Conservation (phyloP, 495 filamentous ascomycete species). For the Penicillium crystallinum region DNA sequence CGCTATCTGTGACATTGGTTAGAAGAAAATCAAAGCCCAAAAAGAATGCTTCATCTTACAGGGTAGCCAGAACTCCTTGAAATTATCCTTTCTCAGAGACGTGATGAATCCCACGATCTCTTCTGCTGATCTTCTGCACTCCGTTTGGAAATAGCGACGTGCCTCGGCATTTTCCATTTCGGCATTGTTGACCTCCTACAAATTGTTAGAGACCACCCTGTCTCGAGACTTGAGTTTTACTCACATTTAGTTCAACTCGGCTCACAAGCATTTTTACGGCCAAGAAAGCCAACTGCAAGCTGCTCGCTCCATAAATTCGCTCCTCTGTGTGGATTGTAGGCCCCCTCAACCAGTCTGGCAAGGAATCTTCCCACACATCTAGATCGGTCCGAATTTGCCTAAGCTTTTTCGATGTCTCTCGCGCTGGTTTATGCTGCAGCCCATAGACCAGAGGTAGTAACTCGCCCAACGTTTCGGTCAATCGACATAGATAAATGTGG, state of each 20-base stretch:
- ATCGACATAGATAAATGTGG: slow-evolving; percentile 46
- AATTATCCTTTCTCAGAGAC: slow-evolving; percentile 39
- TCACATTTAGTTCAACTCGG: slow-evolving; percentile 46
- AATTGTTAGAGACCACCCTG: slow-evolving; percentile 2
- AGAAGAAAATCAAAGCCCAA: slow-evolving; percentile 6
- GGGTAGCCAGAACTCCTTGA: slow-evolving; percentile 47
- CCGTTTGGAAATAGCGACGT: slow-evolving; percentile 46
- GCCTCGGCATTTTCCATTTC: slow-evolving; percentile 41
- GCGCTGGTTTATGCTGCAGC: slow-evolving; percentile 35
- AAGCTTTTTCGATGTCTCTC: slow-evolving; percentile 39
- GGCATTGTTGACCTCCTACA: slow-evolving; percentile 40
- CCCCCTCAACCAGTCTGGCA: slow-evolving; percentile 39
- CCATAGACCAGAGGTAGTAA: slow-evolving; percentile 48
- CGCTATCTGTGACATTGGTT: slow-evolving; percentile 34
- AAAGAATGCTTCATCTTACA: slow-evolving; percentile 23
- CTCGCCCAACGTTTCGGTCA: slow-evolving; percentile 50
- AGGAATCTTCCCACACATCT: slow-evolving; percentile 44
- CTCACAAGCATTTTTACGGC: slow-evolving; percentile 49
- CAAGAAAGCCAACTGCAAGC: slow-evolving; percentile 47
- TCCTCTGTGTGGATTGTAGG: slow-evolving; percentile 27
- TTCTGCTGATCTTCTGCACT: slow-evolving; percentile 44
- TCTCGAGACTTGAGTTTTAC: neutral
- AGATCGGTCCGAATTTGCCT: slow-evolving; percentile 42
- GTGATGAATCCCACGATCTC: slow-evolving; percentile 51
- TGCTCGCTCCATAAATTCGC: slow-evolving; percentile 40